Conservation (phyloP, 2,329 filamentous ascomycete genomes). For the Dactylellina sp. region DNA sequence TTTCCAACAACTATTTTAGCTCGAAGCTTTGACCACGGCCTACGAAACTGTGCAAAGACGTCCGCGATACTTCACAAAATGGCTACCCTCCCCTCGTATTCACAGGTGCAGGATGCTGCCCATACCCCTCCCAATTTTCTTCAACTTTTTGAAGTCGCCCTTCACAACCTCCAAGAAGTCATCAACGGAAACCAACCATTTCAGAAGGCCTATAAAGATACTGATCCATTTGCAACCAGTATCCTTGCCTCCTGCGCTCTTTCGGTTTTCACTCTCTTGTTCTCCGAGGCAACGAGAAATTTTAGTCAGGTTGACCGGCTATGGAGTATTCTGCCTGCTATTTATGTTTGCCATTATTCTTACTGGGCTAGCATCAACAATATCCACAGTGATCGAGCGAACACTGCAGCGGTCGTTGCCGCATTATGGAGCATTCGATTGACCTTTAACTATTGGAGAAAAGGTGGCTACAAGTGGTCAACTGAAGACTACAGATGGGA, state of each 20-base stretch:
- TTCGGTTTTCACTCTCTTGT: conserved; percentile 77
- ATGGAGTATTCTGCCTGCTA: conserved; percentile 88
- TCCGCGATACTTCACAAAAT: conserved; percentile 11
- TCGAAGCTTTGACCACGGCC: no score
- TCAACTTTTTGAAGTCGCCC: conserved; percentile 13
- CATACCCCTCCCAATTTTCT: conserved; percentile 31
- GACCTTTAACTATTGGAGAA: conserved; percentile 97
- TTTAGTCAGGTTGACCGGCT: conserved; percentile 95
- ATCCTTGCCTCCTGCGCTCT: conserved; percentile 78
- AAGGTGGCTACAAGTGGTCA: conserved; percentile 87
- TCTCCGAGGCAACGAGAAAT: conserved; percentile 88
- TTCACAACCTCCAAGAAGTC: conserved; percentile 20
- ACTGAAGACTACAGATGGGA: conserved; percentile 95
- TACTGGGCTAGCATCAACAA: conserved; percentile 83
- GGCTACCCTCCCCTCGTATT: conserved; percentile 33
- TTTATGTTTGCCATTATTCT: conserved; percentile 87
- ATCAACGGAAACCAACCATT: conserved; percentile 27
- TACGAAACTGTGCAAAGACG: neutral
- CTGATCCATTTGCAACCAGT: conserved; percentile 84
- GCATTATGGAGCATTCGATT: conserved; percentile 72
- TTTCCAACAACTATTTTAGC: no score
- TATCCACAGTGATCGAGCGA: conserved; percentile 76
- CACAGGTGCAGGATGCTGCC: conserved; percentile 24
- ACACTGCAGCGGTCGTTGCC: conserved; percentile 78
- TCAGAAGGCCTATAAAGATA: conserved; percentile 64